Evolutionary conservation across 2,329 filamentous ascomycete species (phyloP).

Genomic region (Sclerotinia sclerotiorum): DNA sequence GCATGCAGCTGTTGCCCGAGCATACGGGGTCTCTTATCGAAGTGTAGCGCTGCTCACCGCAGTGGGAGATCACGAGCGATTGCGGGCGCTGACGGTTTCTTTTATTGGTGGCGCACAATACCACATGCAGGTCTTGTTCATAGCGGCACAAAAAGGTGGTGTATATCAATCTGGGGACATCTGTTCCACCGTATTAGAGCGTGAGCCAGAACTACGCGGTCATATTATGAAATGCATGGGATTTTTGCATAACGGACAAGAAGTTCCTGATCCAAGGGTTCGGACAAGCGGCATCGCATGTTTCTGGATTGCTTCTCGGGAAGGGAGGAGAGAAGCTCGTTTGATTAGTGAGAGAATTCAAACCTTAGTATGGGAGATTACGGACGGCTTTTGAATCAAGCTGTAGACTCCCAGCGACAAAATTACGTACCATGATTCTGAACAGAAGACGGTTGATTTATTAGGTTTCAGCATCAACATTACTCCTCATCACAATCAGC

Average conservation of each 20-base stretch:
- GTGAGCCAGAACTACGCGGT: neutral
- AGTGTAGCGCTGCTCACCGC: neutral
- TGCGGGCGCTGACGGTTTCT: neutral
- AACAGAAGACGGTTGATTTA: neutral
- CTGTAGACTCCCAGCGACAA: neutral
- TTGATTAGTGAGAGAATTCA: slow-evolving; percentile 1
- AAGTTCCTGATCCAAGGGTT: slow-evolving; percentile 1
- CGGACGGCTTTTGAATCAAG: neutral
- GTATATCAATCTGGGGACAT: neutral
- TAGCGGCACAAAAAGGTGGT: slow-evolving; percentile 7
- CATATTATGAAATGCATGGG: neutral
- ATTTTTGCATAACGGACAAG: slow-evolving; percentile 3
- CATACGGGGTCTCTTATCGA: neutral
- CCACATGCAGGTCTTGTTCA: slow-evolving; percentile 2
- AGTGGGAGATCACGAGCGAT: neutral
- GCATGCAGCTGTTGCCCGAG: neutral
- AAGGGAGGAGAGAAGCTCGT: neutral
- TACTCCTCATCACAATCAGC: too few relatives aligned
- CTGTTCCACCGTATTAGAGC: neutral
- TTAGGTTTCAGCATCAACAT: too few relatives aligned
- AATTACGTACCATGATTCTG: too few relatives aligned
- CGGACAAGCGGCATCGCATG: slow-evolving; percentile 7
- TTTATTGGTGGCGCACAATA: slow-evolving; percentile 3
- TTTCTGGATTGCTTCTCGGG: neutral
- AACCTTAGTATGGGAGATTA: neutral